phyloP scores from a whole-genome alignment of 306 rosid species.

The Vigna reflexopilosa region DNA sequence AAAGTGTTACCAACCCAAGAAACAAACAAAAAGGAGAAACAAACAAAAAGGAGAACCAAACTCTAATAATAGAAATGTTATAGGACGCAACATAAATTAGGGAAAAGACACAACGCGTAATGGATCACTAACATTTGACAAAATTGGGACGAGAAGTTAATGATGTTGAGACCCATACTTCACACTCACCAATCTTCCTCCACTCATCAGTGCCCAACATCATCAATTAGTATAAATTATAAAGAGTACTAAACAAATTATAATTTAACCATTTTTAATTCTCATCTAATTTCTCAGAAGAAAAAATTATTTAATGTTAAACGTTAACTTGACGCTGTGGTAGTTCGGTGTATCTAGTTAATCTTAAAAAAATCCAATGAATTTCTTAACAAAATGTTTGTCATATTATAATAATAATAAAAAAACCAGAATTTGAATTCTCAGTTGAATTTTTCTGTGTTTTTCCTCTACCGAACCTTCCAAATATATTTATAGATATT shows the following conservation, averaged over 20 bases:
- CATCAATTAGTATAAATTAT: neutral
- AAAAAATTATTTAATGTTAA: too few relatives aligned
- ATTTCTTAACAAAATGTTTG: too few relatives aligned
- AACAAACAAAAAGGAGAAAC: neutral
- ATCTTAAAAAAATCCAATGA: too few relatives aligned
- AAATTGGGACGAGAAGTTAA: conserved; percentile 2
- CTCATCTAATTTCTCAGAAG: neutral
- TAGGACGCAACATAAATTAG: neutral
- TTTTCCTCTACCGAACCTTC: too few relatives aligned
- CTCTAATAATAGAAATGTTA: neutral
- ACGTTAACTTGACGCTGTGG: too few relatives aligned
- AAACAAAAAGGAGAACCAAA: neutral
- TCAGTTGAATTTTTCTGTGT: too few relatives aligned
- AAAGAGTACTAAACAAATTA: neutral
- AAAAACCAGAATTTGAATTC: too few relatives aligned
- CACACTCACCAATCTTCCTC: neutral
- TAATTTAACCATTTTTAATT: neutral
- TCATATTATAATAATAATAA: too few relatives aligned
- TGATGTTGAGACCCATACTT: conserved; percentile 21
- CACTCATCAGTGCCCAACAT: neutral
- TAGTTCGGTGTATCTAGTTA: too few relatives aligned
- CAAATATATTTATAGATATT: too few relatives aligned
- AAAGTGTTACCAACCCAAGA: neutral
- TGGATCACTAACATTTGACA: conserved; percentile 11
- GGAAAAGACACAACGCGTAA: neutral